phyloP scores from a whole-genome alignment of 352 stramenopile genomes.

The Peronospora belbahrii region DNA sequence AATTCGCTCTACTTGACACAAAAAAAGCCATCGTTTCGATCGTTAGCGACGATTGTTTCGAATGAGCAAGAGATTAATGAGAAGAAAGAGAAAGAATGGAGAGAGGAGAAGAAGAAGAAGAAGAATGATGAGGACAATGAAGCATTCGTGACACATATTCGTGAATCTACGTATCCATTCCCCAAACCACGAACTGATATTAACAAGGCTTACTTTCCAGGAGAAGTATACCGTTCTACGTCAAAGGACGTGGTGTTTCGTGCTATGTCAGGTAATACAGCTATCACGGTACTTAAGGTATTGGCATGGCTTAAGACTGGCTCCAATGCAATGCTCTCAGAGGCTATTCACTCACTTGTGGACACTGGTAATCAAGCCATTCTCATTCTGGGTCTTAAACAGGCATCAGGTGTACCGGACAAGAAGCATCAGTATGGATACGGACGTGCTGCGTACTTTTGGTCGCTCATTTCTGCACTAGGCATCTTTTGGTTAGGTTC shows the following conservation, averaged over 20 bases:
- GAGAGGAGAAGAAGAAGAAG: too few relatives aligned
- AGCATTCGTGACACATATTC: constrained; percentile 27
- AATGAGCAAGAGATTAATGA: too few relatives aligned
- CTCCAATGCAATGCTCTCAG: constrained; percentile 94
- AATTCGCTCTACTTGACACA: too few relatives aligned
- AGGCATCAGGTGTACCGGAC: constrained; percentile 85
- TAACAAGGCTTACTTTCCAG: constrained; percentile 82
- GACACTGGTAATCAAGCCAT: constrained; percentile 97
- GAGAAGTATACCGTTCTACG: constrained; percentile 69
- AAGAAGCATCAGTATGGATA: constrained; percentile 96
- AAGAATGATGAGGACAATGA: constrained; percentile 12
- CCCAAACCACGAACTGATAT: constrained; percentile 66
- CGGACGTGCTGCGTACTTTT: constrained; percentile 97
- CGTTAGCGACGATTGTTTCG: too few relatives aligned
- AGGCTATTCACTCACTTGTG: constrained; percentile 95
- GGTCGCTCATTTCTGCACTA: constrained; percentile 96
- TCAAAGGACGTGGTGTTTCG: constrained; percentile 73
- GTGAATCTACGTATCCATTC: constrained; percentile 36
- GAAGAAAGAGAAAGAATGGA: too few relatives aligned
- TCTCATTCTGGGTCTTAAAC: constrained; percentile 74
- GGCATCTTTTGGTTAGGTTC: constrained; percentile 97
- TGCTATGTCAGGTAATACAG: constrained; percentile 91
- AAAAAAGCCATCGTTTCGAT: too few relatives aligned
- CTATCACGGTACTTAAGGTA: constrained; percentile 87
- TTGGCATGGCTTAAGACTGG: constrained; percentile 83